These are phyloP conservation scores for Metschnikowia shivogae DNA, from an alignment of 805 yeast genomes.

Conservation along the genomic window DNA sequence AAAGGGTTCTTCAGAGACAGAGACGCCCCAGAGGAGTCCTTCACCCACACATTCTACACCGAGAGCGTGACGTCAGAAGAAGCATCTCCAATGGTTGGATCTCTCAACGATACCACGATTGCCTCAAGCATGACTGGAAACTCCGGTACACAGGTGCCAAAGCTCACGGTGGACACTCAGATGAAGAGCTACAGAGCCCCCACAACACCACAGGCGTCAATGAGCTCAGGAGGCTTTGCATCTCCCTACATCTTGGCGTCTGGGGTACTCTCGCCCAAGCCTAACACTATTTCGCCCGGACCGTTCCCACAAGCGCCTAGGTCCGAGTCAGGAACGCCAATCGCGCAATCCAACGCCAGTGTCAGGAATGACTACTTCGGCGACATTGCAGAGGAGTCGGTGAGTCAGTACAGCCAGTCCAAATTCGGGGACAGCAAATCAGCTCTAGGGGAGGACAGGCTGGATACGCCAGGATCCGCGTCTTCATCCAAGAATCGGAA, in stretches of 20 bases:
- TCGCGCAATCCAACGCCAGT: slow-evolving; percentile 6
- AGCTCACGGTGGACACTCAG: slow-evolving; percentile 32
- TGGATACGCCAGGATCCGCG: slow-evolving; percentile 4
- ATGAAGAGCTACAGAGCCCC: slow-evolving; percentile 28
- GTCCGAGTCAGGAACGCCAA: slow-evolving; percentile 8
- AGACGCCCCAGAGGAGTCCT: slow-evolving; percentile 9
- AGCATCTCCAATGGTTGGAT: slow-evolving; percentile 29
- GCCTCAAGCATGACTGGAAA: slow-evolving; percentile 20
- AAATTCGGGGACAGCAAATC: neutral
- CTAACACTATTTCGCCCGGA: slow-evolving; percentile 7
- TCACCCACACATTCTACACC: slow-evolving; percentile 7
- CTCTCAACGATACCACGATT: slow-evolving; percentile 31
- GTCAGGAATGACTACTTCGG: slow-evolving; percentile 13
- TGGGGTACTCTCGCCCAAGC: slow-evolving; percentile 53
- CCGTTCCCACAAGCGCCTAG: slow-evolving; percentile 2
- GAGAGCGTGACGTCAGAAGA: slow-evolving; percentile 19
- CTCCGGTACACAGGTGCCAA: slow-evolving; percentile 19
- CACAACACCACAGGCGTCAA: slow-evolving; percentile 32
- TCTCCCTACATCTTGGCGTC: slow-evolving; percentile 68
- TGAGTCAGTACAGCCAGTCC: neutral
- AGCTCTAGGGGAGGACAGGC: neutral
- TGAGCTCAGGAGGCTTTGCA: slow-evolving; percentile 46
- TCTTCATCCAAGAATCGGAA: slow-evolving; percentile 4
- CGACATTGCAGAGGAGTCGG: slow-evolving; percentile 3
- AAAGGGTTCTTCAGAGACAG: slow-evolving; percentile 33